These are phyloP conservation scores for Gynochthodes officinalis DNA, from an alignment of 257 asterid genomes.

Conservation along the genomic window DNA sequence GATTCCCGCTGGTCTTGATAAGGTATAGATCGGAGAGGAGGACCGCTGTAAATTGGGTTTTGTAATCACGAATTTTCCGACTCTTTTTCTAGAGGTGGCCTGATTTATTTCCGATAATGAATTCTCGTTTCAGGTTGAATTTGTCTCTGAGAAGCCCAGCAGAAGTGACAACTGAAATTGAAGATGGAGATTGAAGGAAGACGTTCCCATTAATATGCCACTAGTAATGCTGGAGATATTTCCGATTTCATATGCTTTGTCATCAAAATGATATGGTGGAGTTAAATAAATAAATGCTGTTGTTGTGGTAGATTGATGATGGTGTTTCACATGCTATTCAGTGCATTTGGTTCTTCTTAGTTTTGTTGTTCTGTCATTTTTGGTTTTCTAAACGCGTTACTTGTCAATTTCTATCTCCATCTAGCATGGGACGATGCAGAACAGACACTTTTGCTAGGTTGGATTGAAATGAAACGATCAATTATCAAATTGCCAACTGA, in stretches of 20 bases:
- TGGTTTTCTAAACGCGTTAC: too few species aligned
- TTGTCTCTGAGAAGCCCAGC: slow-evolving; percentile 53
- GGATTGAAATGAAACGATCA: too few species aligned
- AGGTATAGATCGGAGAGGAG: slow-evolving; percentile 23
- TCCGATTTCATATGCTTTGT: background rate
- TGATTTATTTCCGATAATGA: background rate
- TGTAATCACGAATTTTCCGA: background rate
- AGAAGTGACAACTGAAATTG: slow-evolving; percentile 22
- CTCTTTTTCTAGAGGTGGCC: background rate
- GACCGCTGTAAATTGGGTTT: background rate
- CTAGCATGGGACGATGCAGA: too few species aligned
- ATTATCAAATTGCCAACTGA: too few species aligned
- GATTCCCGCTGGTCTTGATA: slow-evolving; percentile 56
- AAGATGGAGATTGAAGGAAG: background rate
- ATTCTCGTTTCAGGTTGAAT: slow-evolving; percentile 43
- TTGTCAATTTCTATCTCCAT: too few species aligned
- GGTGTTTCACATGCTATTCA: too few species aligned
- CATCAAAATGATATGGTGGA: background rate
- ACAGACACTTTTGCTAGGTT: too few species aligned
- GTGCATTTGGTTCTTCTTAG: too few species aligned
- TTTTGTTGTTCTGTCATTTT: too few species aligned
- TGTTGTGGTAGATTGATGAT: too few species aligned
- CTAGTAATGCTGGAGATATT: background rate
- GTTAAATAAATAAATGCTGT: too few species aligned
- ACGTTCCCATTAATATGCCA: background rate